These are phyloP conservation scores for Pseudogymnoascus sp. DNA, from an alignment of 2,329 filamentous ascomycete genomes.

Conservation along the genomic window DNA sequence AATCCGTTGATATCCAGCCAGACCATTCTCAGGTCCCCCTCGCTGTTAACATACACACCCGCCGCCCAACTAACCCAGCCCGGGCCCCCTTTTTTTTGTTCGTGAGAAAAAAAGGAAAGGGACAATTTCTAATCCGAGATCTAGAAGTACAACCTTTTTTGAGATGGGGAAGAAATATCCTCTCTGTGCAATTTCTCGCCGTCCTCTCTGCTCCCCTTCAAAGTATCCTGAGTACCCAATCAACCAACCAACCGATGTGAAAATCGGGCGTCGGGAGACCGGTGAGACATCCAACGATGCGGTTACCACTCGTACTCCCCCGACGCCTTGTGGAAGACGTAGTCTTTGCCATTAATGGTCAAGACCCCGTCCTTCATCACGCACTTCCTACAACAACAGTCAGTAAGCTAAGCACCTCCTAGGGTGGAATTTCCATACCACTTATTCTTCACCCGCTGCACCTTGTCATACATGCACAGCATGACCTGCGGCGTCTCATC, in stretches of 20 bases:
- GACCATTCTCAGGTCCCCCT: not conserved
- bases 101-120: not conserved
- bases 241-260: not conserved
- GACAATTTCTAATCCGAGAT: not conserved
- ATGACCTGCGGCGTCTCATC: constrained; percentile 87
- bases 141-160: constrained; percentile 8
- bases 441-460: constrained; percentile 98
- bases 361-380: constrained; percentile 94
- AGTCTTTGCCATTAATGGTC: constrained; percentile 88
- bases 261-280: not conserved
- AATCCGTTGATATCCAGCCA: not conserved
- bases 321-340: constrained; percentile 94
- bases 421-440: constrained; percentile 43
- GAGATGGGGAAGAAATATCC: not conserved
- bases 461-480: constrained; percentile 99
- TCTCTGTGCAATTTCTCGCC: not conserved
- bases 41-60: constrained; percentile 1
- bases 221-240: not conserved
- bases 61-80: not conserved
- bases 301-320: constrained; percentile 95
- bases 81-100: not conserved
- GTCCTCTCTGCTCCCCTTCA: not conserved
- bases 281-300: constrained; percentile 16
- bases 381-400: constrained; percentile 66
- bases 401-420: constrained; percentile 10